Evolutionary conservation across 2,329 filamentous ascomycete species (phyloP), one percentile per base, ranked within the genome.

Genomic region (Clarireedia hainanense): DNA sequence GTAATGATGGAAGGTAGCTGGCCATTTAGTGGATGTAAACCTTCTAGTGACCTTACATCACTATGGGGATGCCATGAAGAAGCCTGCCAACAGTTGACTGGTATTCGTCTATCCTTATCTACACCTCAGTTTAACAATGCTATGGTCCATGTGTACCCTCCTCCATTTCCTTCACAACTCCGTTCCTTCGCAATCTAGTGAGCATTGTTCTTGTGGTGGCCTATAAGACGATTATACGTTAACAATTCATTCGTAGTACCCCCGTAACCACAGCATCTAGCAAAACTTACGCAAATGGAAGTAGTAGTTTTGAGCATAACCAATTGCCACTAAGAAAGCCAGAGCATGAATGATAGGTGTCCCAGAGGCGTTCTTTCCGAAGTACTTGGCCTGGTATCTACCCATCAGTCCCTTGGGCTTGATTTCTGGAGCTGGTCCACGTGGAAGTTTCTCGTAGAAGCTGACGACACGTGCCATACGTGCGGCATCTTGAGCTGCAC

Each of bases 151-250:
- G 20, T 39, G 30, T 47, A 36, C 42, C 36, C 45, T 23, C 20
- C 30, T 39, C 30, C 30, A 47, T 24, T 43, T 40, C 46, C 30
- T 36, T 20, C 47, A 27, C 39, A 46, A 36, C 17, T 20, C 24
- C 24, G 23, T 23, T n/a, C 37, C 15, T 26, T 46, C 34, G 51
- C 47, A 58, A 59, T 71, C 79, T 95, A 99, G 81, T 99, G 94
- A 69, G 90, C 89, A 76, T 99, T 95, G 88, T 99, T 97, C 89
- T 99, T 99, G 88, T 97, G 92, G 84, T 99, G 92, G 69, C 94
- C 94, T 99, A 67, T 47, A 58, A 46, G 54, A 34, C 63, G 61
- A 34, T 10, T 71, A 62, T 68, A 60, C 55, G 56, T 54, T 40
- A 40, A 2, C 15, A 27, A 27, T 23, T 26, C 45, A 23, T 48